A percentile compares a stretch with the other conserved stretches of the same genome.
Evolutionary conservation across 305 asterid genomes (phyloP).

Genomic region (Petunia hybrid): DNA sequence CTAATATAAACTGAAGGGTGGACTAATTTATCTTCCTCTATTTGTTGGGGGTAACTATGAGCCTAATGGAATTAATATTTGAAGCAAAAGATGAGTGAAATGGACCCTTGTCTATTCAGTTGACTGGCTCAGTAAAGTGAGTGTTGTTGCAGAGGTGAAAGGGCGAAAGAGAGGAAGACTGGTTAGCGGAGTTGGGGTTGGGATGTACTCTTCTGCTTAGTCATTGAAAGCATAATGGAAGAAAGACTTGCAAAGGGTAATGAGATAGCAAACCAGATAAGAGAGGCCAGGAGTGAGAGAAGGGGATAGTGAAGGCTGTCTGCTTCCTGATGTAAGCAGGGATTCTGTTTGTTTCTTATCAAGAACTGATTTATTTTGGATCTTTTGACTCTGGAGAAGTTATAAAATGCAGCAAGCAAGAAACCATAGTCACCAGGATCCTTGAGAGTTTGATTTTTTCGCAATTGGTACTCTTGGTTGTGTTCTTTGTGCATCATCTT

Average conservation of each 20-base stretch:
- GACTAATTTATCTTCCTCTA: background rate
- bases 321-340: background rate
- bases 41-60: background rate
- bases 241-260: background rate
- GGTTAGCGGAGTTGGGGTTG: background rate
- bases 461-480: background rate
- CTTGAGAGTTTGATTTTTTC: background rate
- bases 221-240: background rate
- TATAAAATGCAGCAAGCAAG: constrained; percentile 16
- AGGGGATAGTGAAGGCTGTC: background rate
- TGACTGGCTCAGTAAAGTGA: background rate
- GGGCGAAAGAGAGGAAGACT: background rate
- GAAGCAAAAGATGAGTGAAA: too few relatives aligned
- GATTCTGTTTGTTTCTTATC: background rate
- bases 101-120: background rate
- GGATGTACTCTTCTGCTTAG: background rate
- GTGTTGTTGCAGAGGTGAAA: background rate
- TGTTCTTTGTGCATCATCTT: background rate
- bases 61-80: background rate
- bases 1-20: background rate
- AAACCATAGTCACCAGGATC: background rate
- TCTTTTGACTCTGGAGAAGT: background rate
- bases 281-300: background rate
- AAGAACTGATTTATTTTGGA: background rate
- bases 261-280: background rate